These are phyloP conservation scores for Gloeostereum incarnatum DNA, from an alignment of 768 basidiomycete species.

Conservation along the genomic window DNA sequence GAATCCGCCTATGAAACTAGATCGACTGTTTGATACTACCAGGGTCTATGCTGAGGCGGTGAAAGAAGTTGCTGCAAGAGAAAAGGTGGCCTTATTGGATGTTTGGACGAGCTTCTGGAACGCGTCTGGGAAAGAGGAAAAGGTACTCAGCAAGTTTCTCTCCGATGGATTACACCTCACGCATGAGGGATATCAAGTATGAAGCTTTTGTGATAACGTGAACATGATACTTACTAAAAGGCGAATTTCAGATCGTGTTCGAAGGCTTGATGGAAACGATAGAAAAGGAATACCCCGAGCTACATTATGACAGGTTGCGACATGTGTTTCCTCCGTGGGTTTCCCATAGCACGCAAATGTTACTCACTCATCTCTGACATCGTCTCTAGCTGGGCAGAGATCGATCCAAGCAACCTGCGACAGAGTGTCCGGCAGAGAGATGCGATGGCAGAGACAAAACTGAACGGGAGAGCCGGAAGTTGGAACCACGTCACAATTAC, in stretches of 20 bases:
- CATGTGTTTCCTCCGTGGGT: conserved; percentile 55
- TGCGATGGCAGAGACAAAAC: too few species aligned
- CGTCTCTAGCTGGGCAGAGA: conserved; percentile 25
- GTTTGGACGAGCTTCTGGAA: conserved; percentile 68
- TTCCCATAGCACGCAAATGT: too few species aligned
- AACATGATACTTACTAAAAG: not conserved
- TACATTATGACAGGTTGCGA: conserved; percentile 54
- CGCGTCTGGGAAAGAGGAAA: conserved; percentile 56
- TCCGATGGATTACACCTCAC: conserved; percentile 79
- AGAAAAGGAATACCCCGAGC: conserved; percentile 48
- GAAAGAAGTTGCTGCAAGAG: conserved; percentile 43
- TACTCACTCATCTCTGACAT: not conserved
- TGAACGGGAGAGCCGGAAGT: too few species aligned
- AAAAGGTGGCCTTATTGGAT: conserved; percentile 59
- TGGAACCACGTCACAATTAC: too few species aligned
- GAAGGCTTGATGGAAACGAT: conserved; percentile 53
- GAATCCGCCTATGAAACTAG: conserved; percentile 39
- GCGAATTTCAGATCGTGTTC: conserved; percentile 47
- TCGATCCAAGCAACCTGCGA: conserved; percentile 17
- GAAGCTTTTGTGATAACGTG: conserved; percentile 12
- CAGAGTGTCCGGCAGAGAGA: not conserved
- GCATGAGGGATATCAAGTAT: conserved; percentile 62
- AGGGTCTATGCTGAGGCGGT: conserved; percentile 65
- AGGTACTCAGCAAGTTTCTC: conserved; percentile 40
- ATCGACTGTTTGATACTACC: conserved; percentile 56